Conservation (phyloP, 164 flowering plant genomes). For the Vitis labrusca region DNA sequence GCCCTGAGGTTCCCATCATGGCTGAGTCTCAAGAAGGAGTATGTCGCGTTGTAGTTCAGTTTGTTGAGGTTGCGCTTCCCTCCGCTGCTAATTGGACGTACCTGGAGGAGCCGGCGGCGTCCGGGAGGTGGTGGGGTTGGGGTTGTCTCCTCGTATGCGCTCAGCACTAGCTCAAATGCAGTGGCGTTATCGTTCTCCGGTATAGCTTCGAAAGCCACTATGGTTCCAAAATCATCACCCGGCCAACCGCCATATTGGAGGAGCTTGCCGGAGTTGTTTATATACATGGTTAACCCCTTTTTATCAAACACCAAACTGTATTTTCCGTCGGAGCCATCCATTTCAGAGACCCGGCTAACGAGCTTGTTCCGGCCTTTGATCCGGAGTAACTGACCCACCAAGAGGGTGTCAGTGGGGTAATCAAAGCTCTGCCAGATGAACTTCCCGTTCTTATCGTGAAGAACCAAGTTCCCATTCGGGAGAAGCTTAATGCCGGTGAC, state of each 20-base stretch:
- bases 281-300: slow-evolving; percentile 14
- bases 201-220: slow-evolving; percentile 7
- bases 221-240: not conserved
- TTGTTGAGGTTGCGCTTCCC: not conserved
- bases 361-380: slow-evolving; percentile 17
- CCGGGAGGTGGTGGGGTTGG: not conserved
- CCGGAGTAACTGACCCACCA: slow-evolving; percentile 30
- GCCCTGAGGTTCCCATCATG: slow-evolving; percentile 32
- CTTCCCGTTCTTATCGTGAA: slow-evolving; percentile 17
- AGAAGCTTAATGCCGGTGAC: slow-evolving; percentile 22
- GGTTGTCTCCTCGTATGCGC: not conserved
- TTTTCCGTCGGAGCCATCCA: slow-evolving; percentile 21
- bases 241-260: not conserved
- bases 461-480: slow-evolving; percentile 34
- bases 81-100: not conserved
- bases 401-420: slow-evolving; percentile 28
- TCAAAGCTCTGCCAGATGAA: slow-evolving; percentile 44
- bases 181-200: slow-evolving; percentile 4
- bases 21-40: slow-evolving; percentile 21
- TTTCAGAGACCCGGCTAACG: slow-evolving; percentile 22
- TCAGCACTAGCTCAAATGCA: slow-evolving; percentile 14
- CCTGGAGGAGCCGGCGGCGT: slow-evolving; percentile 8
- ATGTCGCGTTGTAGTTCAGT: slow-evolving; percentile 26
- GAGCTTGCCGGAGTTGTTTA: not conserved
- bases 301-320: slow-evolving; percentile 25